These are phyloP conservation scores for Penstemon davidsonii DNA, from an alignment of 257 asterid genomes.

Conservation along the genomic window DNA sequence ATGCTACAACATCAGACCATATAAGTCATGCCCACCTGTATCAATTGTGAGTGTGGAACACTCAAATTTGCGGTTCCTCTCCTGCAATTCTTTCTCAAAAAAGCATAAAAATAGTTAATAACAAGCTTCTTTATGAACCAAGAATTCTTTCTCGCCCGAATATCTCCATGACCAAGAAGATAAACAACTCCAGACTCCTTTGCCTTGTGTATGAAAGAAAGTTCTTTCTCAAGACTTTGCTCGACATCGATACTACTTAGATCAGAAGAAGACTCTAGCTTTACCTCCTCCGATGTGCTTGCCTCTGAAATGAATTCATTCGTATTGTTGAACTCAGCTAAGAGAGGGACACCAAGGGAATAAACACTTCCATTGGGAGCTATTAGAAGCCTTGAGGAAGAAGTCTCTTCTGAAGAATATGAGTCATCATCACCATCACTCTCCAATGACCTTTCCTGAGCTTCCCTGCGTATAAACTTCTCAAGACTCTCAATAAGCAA, in stretches of 20 bases:
- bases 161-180: constrained; percentile 90
- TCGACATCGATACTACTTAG: constrained; percentile 50
- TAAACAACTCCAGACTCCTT: constrained; percentile 89
- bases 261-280: constrained; percentile 26
- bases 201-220: constrained; percentile 73
- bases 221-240: constrained; percentile 83
- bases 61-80: constrained; percentile 84
- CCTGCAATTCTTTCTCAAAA: constrained; percentile 87
- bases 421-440: constrained; percentile 72
- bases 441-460: constrained; percentile 91
- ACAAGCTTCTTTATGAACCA: constrained; percentile 93
- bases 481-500: constrained; percentile 89
- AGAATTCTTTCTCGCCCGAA: constrained; percentile 88
- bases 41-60: constrained; percentile 81
- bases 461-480: constrained; percentile 90
- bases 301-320: constrained; percentile 47
- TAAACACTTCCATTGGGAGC: constrained; percentile 93
- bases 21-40: constrained; percentile 96
- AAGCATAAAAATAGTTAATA: constrained; percentile 84
- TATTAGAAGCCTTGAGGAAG: constrained; percentile 66
- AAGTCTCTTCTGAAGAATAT: constrained; percentile 56
- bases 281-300: constrained; percentile 44
- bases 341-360: constrained; percentile 85
- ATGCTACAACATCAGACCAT: constrained; percentile 60
- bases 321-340: constrained; percentile 62